phyloP scores from a whole-genome alignment of 2,329 filamentous ascomycete species.

The Didymella exigua region DNA sequence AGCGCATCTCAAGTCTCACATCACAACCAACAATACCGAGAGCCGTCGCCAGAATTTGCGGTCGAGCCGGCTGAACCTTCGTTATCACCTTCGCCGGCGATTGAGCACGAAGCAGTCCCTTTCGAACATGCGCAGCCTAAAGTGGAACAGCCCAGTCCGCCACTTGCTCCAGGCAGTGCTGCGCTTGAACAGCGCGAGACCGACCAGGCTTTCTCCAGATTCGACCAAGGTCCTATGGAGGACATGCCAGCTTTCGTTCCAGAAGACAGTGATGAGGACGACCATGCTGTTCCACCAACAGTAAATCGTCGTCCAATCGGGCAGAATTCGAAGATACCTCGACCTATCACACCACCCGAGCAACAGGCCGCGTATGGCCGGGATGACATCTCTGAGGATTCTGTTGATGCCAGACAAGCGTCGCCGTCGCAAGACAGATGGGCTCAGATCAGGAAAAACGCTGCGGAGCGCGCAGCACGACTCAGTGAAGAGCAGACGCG shows the following conservation, averaged over 20 bases:
- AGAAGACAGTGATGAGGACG: constrained; percentile 44
- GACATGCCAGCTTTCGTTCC: constrained; percentile 87
- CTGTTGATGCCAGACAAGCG: constrained; percentile 49
- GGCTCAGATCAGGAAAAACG: constrained; percentile 96
- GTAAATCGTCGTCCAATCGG: constrained; percentile 30
- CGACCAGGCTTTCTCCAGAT: constrained; percentile 68
- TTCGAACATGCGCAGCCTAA: constrained; percentile 1
- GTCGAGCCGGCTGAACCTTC: constrained; percentile 30
- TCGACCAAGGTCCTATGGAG: constrained; percentile 85
- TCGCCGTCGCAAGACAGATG: constrained; percentile 72
- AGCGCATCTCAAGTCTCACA: constrained; percentile 35
- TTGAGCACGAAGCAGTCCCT: constrained; percentile 29
- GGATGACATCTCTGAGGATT: constrained; percentile 51
- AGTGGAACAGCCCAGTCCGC: constrained; percentile 50
- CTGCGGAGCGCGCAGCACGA: constrained; percentile 76
- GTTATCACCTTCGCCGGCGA: too few relatives aligned
- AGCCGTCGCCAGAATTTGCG: constrained; percentile 33
- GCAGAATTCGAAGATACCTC: constrained; percentile 15
- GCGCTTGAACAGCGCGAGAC: constrained; percentile 64
- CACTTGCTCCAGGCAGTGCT: constrained; percentile 64
- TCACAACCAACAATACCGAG: constrained; percentile 29
- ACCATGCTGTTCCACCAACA: constrained; percentile 22
- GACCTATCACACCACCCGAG: constrained; percentile 23
- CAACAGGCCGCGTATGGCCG: constrained; percentile 23
- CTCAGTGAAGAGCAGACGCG: constrained; percentile 69